Evolutionary conservation across 2,329 filamentous ascomycete species (phyloP).

Genomic region (Hymenoscyphus salicellus): DNA sequence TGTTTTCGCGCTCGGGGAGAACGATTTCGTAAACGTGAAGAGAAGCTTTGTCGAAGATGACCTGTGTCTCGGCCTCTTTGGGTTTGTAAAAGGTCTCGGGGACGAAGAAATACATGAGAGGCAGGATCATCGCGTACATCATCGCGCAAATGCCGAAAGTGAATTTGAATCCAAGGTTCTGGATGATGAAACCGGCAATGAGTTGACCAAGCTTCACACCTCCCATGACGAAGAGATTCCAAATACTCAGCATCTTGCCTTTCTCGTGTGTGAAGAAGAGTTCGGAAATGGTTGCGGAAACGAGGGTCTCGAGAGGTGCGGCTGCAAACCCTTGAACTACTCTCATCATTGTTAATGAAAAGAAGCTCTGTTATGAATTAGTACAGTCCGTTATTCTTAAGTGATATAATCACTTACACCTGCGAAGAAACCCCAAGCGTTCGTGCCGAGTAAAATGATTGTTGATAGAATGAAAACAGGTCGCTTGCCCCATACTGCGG

Average conservation of each 20-base stretch:
- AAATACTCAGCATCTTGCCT: constrained; percentile 34
- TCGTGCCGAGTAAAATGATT: constrained; percentile 37
- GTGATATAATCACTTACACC: constrained; percentile 20
- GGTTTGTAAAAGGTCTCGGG: constrained; percentile 42
- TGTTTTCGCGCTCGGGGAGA: constrained; percentile 33
- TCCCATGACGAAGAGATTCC: constrained; percentile 30
- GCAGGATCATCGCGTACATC: constrained; percentile 42
- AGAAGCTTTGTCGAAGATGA: constrained; percentile 30
- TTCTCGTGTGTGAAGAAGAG: constrained; percentile 48
- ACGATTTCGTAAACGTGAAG: constrained; percentile 28
- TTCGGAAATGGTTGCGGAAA: constrained; percentile 41
- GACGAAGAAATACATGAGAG: constrained; percentile 45
- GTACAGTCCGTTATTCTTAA: not conserved
- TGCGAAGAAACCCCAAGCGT: constrained; percentile 42
- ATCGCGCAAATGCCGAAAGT: constrained; percentile 41
- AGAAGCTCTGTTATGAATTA: constrained; percentile 34
- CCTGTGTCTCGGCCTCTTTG: constrained; percentile 17
- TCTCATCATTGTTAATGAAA: constrained; percentile 38
- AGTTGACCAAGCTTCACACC: constrained; percentile 37
- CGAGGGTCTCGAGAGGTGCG: constrained; percentile 36
- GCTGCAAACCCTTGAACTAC: constrained; percentile 33
- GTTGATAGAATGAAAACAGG: constrained; percentile 35
- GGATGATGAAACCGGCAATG: constrained; percentile 42
- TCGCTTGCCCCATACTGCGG: constrained; percentile 37
- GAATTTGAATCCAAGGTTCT: constrained; percentile 37